Conservation (phyloP, 257 asterid species). For the Jasminum sambac region DNA sequence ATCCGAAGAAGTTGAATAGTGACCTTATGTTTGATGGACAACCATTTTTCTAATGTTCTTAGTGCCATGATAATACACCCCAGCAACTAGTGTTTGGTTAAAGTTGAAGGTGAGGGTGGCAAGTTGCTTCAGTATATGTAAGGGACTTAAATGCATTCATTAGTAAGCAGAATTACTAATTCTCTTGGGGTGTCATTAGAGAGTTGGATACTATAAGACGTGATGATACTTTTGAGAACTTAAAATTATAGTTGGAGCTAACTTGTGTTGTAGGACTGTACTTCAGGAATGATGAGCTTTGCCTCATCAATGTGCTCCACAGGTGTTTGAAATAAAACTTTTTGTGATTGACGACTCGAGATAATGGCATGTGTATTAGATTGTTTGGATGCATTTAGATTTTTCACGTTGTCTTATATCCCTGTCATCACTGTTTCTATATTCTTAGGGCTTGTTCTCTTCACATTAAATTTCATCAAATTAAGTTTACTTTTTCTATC, state of each 20-base stretch:
- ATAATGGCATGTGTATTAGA: not conserved
- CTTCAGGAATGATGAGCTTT: not conserved
- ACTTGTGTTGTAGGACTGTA: not conserved
- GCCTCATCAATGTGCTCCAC: not conserved
- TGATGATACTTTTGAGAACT: not conserved
- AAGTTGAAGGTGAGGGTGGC: not conserved
- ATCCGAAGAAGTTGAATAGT: not conserved
- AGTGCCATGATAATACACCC: not conserved
- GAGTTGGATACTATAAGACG: not conserved
- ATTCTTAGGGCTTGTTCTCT: no score
- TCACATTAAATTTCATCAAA: no score
- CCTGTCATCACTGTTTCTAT: not conserved
- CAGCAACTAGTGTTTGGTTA: not conserved
- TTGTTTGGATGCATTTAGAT: not conserved
- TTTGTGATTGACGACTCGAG: not conserved
- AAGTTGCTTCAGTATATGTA: not conserved
- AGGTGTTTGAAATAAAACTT: not conserved
- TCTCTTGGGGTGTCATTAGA: not conserved
- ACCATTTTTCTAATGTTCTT: not conserved
- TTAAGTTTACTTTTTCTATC: no score
- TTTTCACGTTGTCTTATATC: not conserved
- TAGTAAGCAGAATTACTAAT: not conserved
- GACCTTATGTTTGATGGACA: not conserved
- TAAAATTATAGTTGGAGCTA: not conserved
- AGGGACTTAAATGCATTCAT: not conserved